These are phyloP conservation scores for Taphrina sp. DNA, from an alignment of 1,139 yeast genomes.

Conservation along the genomic window DNA sequence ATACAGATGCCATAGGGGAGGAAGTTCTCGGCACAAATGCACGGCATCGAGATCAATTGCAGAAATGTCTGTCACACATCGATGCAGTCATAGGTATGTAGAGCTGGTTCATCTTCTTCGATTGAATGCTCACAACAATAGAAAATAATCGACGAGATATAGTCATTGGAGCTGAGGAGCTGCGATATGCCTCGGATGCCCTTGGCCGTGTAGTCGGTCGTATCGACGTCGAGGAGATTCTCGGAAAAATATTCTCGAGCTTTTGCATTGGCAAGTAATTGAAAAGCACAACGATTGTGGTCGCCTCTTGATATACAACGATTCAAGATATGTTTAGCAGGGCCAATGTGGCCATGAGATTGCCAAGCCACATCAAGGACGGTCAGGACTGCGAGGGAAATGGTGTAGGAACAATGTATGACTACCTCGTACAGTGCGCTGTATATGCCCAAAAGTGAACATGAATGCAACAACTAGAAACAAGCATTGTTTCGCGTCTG, in stretches of 20 bases:
- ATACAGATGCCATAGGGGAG: constrained; percentile 38
- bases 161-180: constrained; percentile 76
- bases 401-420: too few relatives aligned
- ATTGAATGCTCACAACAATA: background rate
- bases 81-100: background rate
- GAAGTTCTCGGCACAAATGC: constrained; percentile 38
- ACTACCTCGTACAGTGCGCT: too few relatives aligned
- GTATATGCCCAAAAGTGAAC: too few relatives aligned
- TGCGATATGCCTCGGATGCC: constrained; percentile 74
- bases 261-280: constrained; percentile 89
- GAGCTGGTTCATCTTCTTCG: background rate
- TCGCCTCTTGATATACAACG: too few relatives aligned
- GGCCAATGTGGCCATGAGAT: too few relatives aligned
- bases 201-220: constrained; percentile 91
- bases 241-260: constrained; percentile 85
- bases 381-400: too few relatives aligned
- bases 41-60: constrained; percentile 23
- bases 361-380: too few relatives aligned
- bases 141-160: constrained; percentile 52
- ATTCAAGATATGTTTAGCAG: too few relatives aligned
- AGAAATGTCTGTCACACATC: constrained; percentile 21
- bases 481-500: too few relatives aligned
- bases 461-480: too few relatives aligned
- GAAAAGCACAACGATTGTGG: too few relatives aligned
- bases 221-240: constrained; percentile 82